A percentile compares a stretch with the other conserved stretches of the same genome.
Evolutionary conservation across 164 flowering plant species (phyloP).

Genomic region (Vitis riparia): DNA sequence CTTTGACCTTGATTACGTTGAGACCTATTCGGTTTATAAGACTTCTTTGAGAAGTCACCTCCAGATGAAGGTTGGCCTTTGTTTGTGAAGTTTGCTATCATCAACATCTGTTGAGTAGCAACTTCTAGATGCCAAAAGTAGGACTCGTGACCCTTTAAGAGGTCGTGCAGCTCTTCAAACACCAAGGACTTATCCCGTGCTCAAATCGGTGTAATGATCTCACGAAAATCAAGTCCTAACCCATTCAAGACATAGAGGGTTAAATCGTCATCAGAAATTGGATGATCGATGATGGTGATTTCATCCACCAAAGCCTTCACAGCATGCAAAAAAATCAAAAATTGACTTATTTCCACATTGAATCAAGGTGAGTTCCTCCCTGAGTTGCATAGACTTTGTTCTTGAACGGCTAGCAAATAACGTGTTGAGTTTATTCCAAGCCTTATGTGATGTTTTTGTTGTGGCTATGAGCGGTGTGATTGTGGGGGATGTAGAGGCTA

Average conservation of each 20-base stretch:
- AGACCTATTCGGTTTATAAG: too few species aligned
- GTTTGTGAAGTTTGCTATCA: neutral
- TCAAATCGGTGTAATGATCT: neutral
- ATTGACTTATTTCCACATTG: neutral
- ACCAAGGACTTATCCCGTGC: neutral
- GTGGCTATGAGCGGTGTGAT: too few species aligned
- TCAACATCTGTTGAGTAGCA: neutral
- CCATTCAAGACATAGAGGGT: neutral
- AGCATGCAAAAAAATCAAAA: neutral
- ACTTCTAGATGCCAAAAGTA: neutral
- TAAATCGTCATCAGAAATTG: too few species aligned
- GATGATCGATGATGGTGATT: too few species aligned
- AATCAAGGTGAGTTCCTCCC: neutral
- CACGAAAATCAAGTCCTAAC: neutral
- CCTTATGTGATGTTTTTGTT: too few species aligned
- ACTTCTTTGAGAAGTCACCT: too few species aligned
- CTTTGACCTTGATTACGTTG: too few species aligned
- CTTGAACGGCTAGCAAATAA: neutral
- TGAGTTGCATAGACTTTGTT: neutral
- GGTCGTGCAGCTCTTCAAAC: constrained; percentile 5
- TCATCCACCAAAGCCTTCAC: neutral
- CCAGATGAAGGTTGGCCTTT: too few species aligned
- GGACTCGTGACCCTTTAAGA: neutral
- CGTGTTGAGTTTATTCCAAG: too few species aligned
- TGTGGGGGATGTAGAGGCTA: too few species aligned